phyloP scores from a whole-genome alignment of 2,329 filamentous ascomycete species.

The Akanthomyces uredinophilus region DNA sequence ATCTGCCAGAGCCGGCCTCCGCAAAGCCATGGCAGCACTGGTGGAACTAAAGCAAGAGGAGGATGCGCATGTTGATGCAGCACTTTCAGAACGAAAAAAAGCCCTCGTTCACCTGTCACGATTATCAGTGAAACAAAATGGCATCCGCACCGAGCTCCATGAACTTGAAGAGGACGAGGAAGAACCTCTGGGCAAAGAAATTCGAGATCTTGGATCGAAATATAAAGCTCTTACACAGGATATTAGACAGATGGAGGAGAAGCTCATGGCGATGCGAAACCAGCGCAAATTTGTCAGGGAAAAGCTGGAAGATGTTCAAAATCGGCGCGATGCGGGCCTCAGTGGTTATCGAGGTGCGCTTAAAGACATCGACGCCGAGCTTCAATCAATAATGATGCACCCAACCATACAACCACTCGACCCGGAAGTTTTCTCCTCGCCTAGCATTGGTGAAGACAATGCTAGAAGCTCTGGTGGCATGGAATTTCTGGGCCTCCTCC shows the following conservation, averaged over 20 bases:
- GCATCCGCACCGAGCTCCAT: slow-evolving; percentile 47
- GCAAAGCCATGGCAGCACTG: slow-evolving; percentile 58
- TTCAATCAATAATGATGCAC: slow-evolving; percentile 52
- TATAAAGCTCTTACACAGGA: slow-evolving; percentile 51
- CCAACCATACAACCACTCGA: slow-evolving; percentile 53
- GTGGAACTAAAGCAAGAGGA: slow-evolving; percentile 65
- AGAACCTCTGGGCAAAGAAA: slow-evolving; percentile 55
- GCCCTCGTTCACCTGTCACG: slow-evolving; percentile 54
- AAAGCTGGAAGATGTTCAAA: slow-evolving; percentile 58
- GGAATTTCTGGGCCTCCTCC: slow-evolving; percentile 56
- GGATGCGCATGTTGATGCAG: slow-evolving; percentile 52
- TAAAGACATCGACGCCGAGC: slow-evolving; percentile 58
- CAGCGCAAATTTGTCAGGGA: slow-evolving; percentile 54
- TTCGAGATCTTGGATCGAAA: slow-evolving; percentile 55
- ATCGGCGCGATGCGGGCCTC: slow-evolving; percentile 63
- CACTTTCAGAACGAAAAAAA: slow-evolving; percentile 50
- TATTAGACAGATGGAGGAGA: slow-evolving; percentile 61
- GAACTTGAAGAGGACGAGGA: slow-evolving; percentile 51
- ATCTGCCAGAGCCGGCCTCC: slow-evolving; percentile 60
- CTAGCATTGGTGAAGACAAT: slow-evolving; percentile 14
- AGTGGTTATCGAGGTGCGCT: slow-evolving; percentile 66
- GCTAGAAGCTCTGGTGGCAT: slow-evolving; percentile 31
- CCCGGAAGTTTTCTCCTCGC: slow-evolving; percentile 30
- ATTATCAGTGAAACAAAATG: slow-evolving; percentile 45
- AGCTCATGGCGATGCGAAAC: slow-evolving; percentile 55